Evolutionary conservation across 768 basidiomycete species (phyloP).

Genomic region (Pisolithus sp.): DNA sequence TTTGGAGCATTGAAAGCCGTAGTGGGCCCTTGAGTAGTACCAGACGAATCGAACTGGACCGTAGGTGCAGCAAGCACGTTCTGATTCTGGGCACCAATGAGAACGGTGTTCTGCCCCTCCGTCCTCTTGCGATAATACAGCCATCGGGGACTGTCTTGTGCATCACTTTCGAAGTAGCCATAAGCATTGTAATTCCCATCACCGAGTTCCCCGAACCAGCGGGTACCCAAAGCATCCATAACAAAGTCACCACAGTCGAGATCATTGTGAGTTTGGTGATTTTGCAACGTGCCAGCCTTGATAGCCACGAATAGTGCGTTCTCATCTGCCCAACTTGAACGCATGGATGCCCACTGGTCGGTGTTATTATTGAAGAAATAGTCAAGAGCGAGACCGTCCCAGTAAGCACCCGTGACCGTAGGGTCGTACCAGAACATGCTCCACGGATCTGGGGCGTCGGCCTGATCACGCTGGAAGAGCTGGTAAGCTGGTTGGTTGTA

Average conservation of each 20-base stretch:
- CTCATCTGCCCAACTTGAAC: conserved; percentile 87
- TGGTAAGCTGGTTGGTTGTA: conserved; percentile 69
- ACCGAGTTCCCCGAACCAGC: conserved; percentile 94
- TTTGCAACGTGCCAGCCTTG: conserved; percentile 75
- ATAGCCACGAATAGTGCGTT: conserved; percentile 80
- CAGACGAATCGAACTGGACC: conserved; percentile 43
- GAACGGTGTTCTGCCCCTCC: conserved; percentile 93
- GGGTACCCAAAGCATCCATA: conserved; percentile 84
- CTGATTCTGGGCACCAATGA: conserved; percentile 75
- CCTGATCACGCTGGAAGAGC: conserved; percentile 87
- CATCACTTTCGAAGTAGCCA: conserved; percentile 73
- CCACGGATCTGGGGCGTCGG: conserved; percentile 78
- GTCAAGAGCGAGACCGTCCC: conserved; percentile 82
- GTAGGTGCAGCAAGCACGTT: conserved; percentile 62
- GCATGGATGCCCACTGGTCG: conserved; percentile 88
- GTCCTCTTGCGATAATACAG: conserved; percentile 94
- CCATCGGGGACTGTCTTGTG: conserved; percentile 72
- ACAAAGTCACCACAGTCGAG: conserved; percentile 95
- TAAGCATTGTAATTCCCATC: conserved; percentile 75
- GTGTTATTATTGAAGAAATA: conserved; percentile 64
- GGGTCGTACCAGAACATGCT: conserved; percentile 95
- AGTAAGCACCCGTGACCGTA: conserved; percentile 78
- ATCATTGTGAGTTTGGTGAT: conserved; percentile 93
- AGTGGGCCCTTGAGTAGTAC: conserved; percentile 77
- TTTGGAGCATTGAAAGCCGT: conserved; percentile 61